Percentiles rank a stretch among this genome's conserved stretches.
Conservation (phyloP, 495 filamentous ascomycete species). For the Annulohypoxylon bovei region DNA sequence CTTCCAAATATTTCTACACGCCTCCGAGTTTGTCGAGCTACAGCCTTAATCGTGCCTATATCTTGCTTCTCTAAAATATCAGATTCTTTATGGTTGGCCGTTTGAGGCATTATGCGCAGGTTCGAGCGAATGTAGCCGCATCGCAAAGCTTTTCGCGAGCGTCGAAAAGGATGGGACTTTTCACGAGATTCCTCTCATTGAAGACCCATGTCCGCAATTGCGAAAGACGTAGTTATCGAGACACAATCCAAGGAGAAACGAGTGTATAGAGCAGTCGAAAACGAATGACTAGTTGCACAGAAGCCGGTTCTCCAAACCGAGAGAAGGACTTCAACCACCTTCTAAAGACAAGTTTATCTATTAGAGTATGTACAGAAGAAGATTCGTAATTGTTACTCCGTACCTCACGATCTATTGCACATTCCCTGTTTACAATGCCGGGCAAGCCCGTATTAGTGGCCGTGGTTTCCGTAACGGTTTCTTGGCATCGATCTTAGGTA, state of each 20-base stretch:
- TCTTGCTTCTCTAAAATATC: slow-evolving; percentile 26
- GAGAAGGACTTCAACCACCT: slow-evolving; percentile 11
- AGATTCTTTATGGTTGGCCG: slow-evolving; percentile 23
- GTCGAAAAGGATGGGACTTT: slow-evolving; percentile 7
- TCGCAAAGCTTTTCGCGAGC: slow-evolving; percentile 27
- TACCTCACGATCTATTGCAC: neutral
- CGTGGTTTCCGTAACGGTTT: slow-evolving; percentile 22
- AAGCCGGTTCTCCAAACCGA: slow-evolving; percentile 2
- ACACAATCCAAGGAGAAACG: neutral
- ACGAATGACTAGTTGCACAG: slow-evolving; percentile 27
- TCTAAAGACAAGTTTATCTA: neutral
- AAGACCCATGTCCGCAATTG: neutral
- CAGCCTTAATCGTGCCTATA: slow-evolving; percentile 10
- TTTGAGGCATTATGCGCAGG: slow-evolving; percentile 38
- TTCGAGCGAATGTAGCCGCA: slow-evolving; percentile 34
- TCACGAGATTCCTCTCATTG: slow-evolving; percentile 11
- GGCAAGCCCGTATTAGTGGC: slow-evolving; percentile 29
- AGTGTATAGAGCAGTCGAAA: slow-evolving; percentile 21
- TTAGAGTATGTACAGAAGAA: neutral
- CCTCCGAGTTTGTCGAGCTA: slow-evolving; percentile 25
- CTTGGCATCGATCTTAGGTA: slow-evolving; percentile 28
- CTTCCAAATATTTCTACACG: slow-evolving; percentile 22
- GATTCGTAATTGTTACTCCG: slow-evolving; percentile 3
- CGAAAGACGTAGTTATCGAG: neutral
- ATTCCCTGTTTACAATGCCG: slow-evolving; percentile 32